These are phyloP conservation scores for Phylloporus sp. DNA, from an alignment of 768 basidiomycete species.

Conservation along the genomic window DNA sequence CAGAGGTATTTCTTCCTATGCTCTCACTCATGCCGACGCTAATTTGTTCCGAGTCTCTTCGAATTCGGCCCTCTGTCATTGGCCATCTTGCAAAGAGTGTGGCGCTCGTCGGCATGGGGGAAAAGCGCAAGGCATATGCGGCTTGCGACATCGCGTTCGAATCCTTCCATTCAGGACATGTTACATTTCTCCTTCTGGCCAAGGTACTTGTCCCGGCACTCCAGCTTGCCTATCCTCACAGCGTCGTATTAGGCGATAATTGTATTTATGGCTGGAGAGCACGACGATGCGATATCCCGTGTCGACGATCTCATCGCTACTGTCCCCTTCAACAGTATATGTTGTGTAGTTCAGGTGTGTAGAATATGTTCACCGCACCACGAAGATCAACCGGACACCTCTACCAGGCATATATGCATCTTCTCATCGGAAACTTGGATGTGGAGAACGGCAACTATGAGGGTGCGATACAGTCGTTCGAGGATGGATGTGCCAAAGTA, in stretches of 20 bases:
- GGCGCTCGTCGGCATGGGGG: not conserved
- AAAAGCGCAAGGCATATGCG: not conserved
- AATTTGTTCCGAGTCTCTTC: not conserved
- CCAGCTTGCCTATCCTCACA: not conserved
- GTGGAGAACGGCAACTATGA: not conserved
- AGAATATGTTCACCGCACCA: not conserved
- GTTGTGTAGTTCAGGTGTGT: not conserved
- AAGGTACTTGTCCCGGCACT: not conserved
- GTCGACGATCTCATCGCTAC: not conserved
- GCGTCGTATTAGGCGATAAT: slow-evolving; percentile 1
- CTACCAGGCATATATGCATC: slow-evolving; percentile 7
- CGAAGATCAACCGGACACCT: not conserved
- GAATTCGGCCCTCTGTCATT: not conserved
- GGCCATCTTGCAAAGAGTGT: not conserved
- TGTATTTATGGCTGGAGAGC: slow-evolving; percentile 4
- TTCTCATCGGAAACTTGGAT: not conserved
- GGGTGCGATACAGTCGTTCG: not conserved
- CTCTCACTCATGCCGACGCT: not conserved
- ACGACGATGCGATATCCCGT: slow-evolving; percentile 3
- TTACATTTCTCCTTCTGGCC: not conserved
- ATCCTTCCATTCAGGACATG: not conserved
- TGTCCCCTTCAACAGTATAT: not conserved
- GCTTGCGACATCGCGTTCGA: not conserved
- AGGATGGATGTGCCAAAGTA: not conserved
- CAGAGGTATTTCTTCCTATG: not conserved